These are phyloP conservation scores for Comarum palustre DNA, from an alignment of 306 rosid genomes.

Conservation along the genomic window DNA sequence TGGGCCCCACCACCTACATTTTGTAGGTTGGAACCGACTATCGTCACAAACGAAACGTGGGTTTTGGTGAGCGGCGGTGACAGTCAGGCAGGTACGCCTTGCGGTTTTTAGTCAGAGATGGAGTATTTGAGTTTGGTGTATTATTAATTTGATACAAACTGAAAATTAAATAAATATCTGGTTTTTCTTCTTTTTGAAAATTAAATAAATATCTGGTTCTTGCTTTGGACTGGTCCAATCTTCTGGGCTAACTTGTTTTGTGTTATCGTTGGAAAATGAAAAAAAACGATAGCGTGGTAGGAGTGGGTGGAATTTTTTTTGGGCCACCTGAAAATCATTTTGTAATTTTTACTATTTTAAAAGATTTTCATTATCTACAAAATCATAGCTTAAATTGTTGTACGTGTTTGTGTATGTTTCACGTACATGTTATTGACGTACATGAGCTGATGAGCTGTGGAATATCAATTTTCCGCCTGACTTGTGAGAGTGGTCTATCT, in stretches of 20 bases:
- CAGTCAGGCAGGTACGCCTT: not conserved
- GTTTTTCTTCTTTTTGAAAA: too few relatives aligned
- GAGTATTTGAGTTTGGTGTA: not conserved
- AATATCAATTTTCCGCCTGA: not conserved
- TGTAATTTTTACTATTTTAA: not conserved
- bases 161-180: not conserved
- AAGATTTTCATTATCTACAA: not conserved
- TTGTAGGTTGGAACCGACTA: not conserved
- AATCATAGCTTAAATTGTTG: not conserved
- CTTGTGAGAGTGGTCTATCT: not conserved
- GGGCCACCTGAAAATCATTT: not conserved
- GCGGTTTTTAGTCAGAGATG: not conserved
- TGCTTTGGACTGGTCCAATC: not conserved
- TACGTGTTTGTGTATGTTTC: not conserved
- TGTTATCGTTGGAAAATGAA: not conserved
- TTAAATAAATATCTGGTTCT: too few relatives aligned
- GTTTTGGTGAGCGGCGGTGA: not conserved
- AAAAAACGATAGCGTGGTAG: not conserved
- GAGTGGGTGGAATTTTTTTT: not conserved
- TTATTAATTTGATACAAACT: too few relatives aligned
- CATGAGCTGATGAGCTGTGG: conserved; percentile 1
- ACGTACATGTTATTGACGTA: not conserved
- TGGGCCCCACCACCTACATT: not conserved
- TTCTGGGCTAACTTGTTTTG: not conserved
- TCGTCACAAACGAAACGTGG: not conserved